Evolutionary conservation across 257 asterid genomes (phyloP).

Genomic region (Penstemon davidsonii): DNA sequence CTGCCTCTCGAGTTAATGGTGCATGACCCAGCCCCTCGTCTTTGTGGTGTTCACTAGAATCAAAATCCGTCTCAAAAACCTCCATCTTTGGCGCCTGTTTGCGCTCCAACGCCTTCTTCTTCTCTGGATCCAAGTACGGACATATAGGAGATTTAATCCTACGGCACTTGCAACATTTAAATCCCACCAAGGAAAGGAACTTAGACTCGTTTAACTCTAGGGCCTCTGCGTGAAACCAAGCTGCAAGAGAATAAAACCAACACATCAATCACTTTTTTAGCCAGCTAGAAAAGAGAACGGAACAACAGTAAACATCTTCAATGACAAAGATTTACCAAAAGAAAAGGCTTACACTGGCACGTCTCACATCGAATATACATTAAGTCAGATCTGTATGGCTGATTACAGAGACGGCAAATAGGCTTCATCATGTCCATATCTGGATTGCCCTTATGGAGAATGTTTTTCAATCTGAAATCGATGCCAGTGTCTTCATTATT

Average conservation of each 20-base stretch:
- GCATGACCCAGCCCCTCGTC: slow-evolving; percentile 31
- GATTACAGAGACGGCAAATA: slow-evolving; percentile 57
- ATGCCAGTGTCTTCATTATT: slow-evolving; percentile 44
- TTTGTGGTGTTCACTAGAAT: slow-evolving; percentile 28
- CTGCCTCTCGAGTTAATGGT: slow-evolving; percentile 25
- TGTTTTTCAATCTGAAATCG: slow-evolving; percentile 55
- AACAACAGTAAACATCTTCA: slow-evolving; percentile 21
- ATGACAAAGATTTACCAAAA: slow-evolving; percentile 4
- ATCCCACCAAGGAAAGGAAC: slow-evolving; percentile 52
- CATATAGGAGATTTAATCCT: slow-evolving; percentile 67
- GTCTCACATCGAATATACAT: slow-evolving; percentile 72
- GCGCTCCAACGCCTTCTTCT: slow-evolving; percentile 39
- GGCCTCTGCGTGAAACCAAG: slow-evolving; percentile 87
- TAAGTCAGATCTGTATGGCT: slow-evolving; percentile 51
- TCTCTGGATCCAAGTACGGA: slow-evolving; percentile 47
- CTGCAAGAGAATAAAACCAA: slow-evolving; percentile 44
- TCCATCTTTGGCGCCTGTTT: slow-evolving; percentile 39
- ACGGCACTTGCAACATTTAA: slow-evolving; percentile 86
- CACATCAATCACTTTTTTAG: slow-evolving; percentile 21
- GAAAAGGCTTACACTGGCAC: slow-evolving; percentile 58
- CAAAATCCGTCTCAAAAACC: slow-evolving; percentile 31
- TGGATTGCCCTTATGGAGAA: slow-evolving; percentile 53
- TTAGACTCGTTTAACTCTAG: slow-evolving; percentile 65
- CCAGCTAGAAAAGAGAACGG: neutral
- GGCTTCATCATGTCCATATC: slow-evolving; percentile 30